Base-by-base conservation (phyloP, 108 stramenopile genomes). In the Epipyxis sp. region DNA sequence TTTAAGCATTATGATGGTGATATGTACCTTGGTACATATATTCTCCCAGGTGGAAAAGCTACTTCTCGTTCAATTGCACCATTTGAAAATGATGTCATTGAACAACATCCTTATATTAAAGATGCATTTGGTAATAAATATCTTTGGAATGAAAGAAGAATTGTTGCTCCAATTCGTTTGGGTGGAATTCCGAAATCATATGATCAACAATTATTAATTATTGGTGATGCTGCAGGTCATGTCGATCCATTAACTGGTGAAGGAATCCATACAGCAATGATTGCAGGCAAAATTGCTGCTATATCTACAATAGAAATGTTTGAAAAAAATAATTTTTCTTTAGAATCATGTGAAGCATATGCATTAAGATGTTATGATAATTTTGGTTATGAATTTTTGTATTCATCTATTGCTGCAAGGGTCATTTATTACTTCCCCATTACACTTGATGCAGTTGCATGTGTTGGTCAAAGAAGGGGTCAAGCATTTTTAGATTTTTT, bases 11-110 rank as follows among this genome's bases (percentile, higher is more conserved):
- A 59, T 34, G 42, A 79, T 69, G 34, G 71, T 16, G 42, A 59
- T 29, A 35, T 79, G 10, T 59, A 69, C 78, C 25, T 79, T 42
- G 78, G 78, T 27, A 44, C 62, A 69, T 79, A 79, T 50, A n/a
- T 79, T 44, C 65, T 79, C 2, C 78, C 78, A 27, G 78, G 78
- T n/a, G 78, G 78, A 13, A 27, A 34, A 3, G 78, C 78, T 25
- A 77, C 71, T 10, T 74, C 71, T 16, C 6, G 71, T 10, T 39
- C 71, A 10, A 74, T 74, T 37, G 71, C 71, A 10, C 71, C 71
- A 27, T 74, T 74, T 32, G 71, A 74, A 42, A 39, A 13, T 6
- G 71, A 74, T 43, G 71, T 42, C 6, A 74, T 74, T 10, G 71
- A 6, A 37, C 44, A 74, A 3, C 71, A 74, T 42, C 71, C 71